Evolutionary conservation across 1,284 basidiomycete genomes (phyloP).

Genomic region (Cryptococcus sp.): DNA sequence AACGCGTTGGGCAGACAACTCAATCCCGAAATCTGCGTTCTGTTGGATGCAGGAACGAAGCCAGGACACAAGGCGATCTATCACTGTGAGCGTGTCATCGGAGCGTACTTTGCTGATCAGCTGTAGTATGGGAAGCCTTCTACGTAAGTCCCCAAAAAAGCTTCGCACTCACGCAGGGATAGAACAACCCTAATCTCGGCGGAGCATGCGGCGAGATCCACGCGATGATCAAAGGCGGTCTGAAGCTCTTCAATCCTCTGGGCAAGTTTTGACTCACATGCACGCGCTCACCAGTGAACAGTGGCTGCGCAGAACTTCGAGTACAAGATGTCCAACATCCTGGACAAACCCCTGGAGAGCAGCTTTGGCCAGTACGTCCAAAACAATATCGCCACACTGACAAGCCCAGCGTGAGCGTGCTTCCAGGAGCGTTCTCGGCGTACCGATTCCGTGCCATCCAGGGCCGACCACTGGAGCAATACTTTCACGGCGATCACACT

Average conservation of each 20-base stretch:
- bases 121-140: slow-evolving; percentile 75
- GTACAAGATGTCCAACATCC: slow-evolving; percentile 94
- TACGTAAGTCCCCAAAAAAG: slow-evolving; percentile 43
- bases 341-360: slow-evolving; percentile 85
- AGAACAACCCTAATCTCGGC: slow-evolving; percentile 64
- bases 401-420: slow-evolving; percentile 67
- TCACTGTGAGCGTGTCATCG: slow-evolving; percentile 59
- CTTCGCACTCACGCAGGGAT: not conserved
- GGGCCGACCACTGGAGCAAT: slow-evolving; percentile 90
- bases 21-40: slow-evolving; percentile 83
- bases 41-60: slow-evolving; percentile 93
- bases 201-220: slow-evolving; percentile 90
- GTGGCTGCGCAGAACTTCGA: slow-evolving; percentile 96
- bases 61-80: slow-evolving; percentile 96
- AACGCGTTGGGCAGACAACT: slow-evolving; percentile 89
- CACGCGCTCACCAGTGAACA: slow-evolving; percentile 1
- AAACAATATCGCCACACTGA: not conserved
- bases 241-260: slow-evolving; percentile 88
- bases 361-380: slow-evolving; percentile 75
- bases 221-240: slow-evolving; percentile 90
- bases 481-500: slow-evolving; percentile 98
- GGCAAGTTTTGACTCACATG: slow-evolving; percentile 34
- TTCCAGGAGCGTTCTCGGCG: slow-evolving; percentile 95
- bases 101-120: not conserved
- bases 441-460: slow-evolving; percentile 90